These are phyloP conservation scores for Phytophthora tentaculata DNA, from an alignment of 352 stramenopile genomes.

Conservation along the genomic window DNA sequence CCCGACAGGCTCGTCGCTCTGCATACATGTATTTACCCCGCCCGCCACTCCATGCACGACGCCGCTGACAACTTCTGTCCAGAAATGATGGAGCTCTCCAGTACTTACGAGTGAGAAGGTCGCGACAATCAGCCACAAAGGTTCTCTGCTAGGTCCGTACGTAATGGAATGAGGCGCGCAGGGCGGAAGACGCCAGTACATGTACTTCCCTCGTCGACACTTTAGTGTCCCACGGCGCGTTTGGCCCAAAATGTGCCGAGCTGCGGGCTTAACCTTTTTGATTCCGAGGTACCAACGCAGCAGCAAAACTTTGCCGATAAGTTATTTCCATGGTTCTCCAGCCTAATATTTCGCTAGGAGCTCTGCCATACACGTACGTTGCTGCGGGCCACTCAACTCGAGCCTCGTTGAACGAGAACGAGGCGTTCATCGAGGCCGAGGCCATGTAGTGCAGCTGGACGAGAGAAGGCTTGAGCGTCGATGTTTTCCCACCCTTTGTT, in stretches of 20 bases:
- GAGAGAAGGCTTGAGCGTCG: constrained; percentile 8
- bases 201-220: constrained; percentile 8
- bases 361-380: too few relatives aligned
- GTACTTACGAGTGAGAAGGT: not conserved
- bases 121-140: constrained; percentile 10
- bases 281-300: too few relatives aligned
- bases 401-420: not conserved
- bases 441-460: constrained; percentile 31
- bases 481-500: constrained; percentile 9
- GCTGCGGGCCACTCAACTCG: constrained; percentile 19
- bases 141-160: constrained; percentile 11
- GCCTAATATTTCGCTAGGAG: not conserved
- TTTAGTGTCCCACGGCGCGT: not conserved
- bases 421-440: constrained; percentile 3
- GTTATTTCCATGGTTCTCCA: constrained; percentile 13
- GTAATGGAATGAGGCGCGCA: constrained; percentile 7
- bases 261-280: too few relatives aligned
- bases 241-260: not conserved
- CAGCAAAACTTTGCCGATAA: too few relatives aligned
- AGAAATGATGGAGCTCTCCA: constrained; percentile 1
- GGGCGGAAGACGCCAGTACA: constrained; percentile 17
- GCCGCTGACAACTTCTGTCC: constrained; percentile 7
- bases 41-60: not conserved
- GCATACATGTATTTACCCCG: too few relatives aligned
- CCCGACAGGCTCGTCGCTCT: too few relatives aligned